Base-by-base conservation (phyloP, 495 filamentous ascomycete species). In the Penicillium malachiteum region DNA sequence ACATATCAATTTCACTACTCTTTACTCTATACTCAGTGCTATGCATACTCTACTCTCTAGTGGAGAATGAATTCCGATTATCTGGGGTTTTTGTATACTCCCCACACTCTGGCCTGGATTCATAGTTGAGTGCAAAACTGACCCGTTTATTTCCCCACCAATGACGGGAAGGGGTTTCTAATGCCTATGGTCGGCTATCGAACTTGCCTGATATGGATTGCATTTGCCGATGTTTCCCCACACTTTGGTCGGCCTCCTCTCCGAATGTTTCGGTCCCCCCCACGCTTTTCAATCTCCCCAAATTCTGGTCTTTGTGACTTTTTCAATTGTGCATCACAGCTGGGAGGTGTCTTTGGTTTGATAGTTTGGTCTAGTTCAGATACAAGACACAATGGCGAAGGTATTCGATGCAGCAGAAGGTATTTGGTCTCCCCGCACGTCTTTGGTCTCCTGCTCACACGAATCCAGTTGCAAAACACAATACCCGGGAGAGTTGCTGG, bases 401-500 rank as follows among this genome's bases (percentile, higher is more conserved):
- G 60, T 75, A 18, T 74, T 77, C 48, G 67, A 75, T 61, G 76
- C 76, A 52, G 71, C 72, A 43, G 76, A 79, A 68, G 74, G 76
- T 79, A 68, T 16, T 50, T 50, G 26, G 6, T 26, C 14, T 54
- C 57, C 47, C 42, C 32, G 34, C 46, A 50, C 35, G 32, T 30
- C 35, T 12, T 17, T 21, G 14, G 48, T 41, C 48, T 44, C 43
- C 41, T 41, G 48, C 45, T 39, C 17, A 37, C 34, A 26, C 17
- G 14, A 48, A 13, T 26, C 18, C 48, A 79, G 76, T 96, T 57
- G 85, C 87, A 44, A 91, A 92, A 62, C 92, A 97, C 73, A 92
- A 87, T 62, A 83, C 87, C 0, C 64, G 81, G 7, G 84, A 92
- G 7, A 90, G 87, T 73, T 96, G 92, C 71, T 97, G 92, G 92